phyloP scores from a whole-genome alignment of 2,329 filamentous ascomycete species.

The Stachybotrys echinatus region DNA sequence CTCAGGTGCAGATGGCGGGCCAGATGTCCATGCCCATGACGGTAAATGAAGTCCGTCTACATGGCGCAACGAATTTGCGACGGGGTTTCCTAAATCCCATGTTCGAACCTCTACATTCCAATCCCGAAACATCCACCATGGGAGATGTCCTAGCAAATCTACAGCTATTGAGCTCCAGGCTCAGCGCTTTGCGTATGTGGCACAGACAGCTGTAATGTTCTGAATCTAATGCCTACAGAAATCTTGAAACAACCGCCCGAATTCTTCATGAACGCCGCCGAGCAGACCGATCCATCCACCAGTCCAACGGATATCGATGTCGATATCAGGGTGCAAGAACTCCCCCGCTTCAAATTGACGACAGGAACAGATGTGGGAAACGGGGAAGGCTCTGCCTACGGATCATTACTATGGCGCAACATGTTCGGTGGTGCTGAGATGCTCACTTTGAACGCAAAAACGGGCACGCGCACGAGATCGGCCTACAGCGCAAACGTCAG shows the following conservation, averaged over 20 bases:
- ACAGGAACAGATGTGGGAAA: conserved; percentile 94
- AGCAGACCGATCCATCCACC: conserved; percentile 61
- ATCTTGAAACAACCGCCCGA: conserved; percentile 82
- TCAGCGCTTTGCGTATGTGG: conserved; percentile 71
- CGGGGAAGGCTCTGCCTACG: conserved; percentile 88
- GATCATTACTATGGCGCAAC: conserved; percentile 82
- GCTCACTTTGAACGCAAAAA: conserved; percentile 77
- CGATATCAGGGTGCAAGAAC: conserved; percentile 76
- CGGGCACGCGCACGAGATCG: conserved; percentile 85
- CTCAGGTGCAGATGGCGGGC: conserved; percentile 40
- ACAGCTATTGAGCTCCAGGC: conserved; percentile 64
- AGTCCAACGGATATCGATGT: conserved; percentile 76
- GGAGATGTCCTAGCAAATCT: conserved; percentile 72
- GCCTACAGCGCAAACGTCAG: conserved; percentile 85
- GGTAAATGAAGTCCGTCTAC: conserved; percentile 77
- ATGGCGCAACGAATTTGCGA: conserved; percentile 80
- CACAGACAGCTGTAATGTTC: not conserved
- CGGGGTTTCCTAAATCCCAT: conserved; percentile 76
- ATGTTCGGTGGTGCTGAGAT: conserved; percentile 92
- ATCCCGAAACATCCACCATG: conserved; percentile 67
- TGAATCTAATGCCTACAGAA: conserved; percentile 43
- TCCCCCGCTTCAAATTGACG: conserved; percentile 79
- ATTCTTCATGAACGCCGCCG: conserved; percentile 75
- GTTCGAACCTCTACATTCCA: conserved; percentile 70
- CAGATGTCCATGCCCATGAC: conserved; percentile 86